Evolutionary conservation across 768 basidiomycete genomes (phyloP).

Genomic region (Tylopilus vinaceipallidus): DNA sequence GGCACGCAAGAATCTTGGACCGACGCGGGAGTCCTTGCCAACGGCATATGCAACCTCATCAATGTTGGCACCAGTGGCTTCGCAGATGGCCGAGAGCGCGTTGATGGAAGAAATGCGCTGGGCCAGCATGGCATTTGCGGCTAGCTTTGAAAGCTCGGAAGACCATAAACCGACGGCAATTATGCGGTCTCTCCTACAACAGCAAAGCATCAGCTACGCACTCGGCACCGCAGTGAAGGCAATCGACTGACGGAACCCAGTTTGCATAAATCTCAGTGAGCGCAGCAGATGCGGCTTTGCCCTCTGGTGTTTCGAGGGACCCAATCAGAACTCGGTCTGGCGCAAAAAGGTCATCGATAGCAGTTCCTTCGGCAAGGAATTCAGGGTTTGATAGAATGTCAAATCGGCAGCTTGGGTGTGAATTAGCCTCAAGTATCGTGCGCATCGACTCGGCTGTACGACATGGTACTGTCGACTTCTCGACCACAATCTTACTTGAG

Average conservation of each 20-base stretch:
- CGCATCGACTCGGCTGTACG: conserved; percentile 99
- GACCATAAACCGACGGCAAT: conserved; percentile 98
- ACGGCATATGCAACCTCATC: conserved; percentile 96
- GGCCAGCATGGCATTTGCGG: conserved; percentile 98
- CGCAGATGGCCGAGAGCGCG: conserved; percentile 97
- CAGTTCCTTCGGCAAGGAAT: conserved; percentile 98
- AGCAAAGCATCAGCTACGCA: background rate
- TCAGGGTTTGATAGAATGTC: conserved; percentile 99
- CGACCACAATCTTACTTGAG: conserved; percentile 95
- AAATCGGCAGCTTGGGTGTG: conserved; percentile 85
- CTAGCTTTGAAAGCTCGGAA: conserved; percentile 96
- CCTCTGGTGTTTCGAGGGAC: conserved; percentile 86
- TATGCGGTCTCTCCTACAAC: conserved; percentile 63
- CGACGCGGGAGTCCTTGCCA: conserved; percentile 90
- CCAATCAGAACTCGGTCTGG: conserved; percentile 98
- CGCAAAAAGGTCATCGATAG: conserved; percentile 80
- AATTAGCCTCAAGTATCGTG: conserved; percentile 98
- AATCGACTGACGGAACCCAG: conserved; percentile 84
- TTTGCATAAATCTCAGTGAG: conserved; percentile 85
- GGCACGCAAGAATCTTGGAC: conserved; percentile 93
- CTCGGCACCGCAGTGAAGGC: background rate
- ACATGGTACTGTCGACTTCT: conserved; percentile 99
- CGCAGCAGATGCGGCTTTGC: conserved; percentile 73
- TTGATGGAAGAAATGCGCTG: conserved; percentile 99
- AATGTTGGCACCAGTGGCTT: conserved; percentile 97